Conservation (phyloP, 2,329 filamentous ascomycete genomes). For the Trichoderma hamatum region DNA sequence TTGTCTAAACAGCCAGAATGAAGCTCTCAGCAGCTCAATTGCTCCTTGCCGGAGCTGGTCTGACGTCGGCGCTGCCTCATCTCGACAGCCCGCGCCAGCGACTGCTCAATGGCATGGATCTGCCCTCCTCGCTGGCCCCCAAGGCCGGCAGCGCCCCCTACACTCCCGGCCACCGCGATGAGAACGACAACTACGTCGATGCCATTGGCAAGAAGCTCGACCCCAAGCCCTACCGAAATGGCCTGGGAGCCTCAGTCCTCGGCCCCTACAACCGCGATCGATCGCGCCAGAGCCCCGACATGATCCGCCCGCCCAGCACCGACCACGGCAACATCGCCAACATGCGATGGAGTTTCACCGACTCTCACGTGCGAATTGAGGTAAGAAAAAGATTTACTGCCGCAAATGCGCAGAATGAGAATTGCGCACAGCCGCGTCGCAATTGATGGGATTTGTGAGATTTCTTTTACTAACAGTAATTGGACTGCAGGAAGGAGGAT, state of each 20-base stretch:
- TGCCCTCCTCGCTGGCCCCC: constrained; percentile 49
- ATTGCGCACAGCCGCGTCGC: neutral
- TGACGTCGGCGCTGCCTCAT: constrained; percentile 36
- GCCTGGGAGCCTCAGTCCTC: constrained; percentile 65
- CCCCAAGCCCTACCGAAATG: constrained; percentile 66
- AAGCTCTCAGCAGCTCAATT: constrained; percentile 35
- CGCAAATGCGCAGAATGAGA: neutral
- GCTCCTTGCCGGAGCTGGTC: constrained; percentile 35
- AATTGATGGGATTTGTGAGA: neutral
- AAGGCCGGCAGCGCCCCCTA: constrained; percentile 58
- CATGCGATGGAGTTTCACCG: constrained; percentile 72
- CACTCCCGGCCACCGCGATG: constrained; percentile 61
- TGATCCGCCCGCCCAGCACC: constrained; percentile 72
- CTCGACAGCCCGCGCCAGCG: constrained; percentile 59
- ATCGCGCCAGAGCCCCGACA: constrained; percentile 70
- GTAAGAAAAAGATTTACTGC: constrained; percentile 40
- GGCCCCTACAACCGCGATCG: constrained; percentile 71
- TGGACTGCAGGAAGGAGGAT: constrained; percentile 65
- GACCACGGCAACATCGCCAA: constrained; percentile 72
- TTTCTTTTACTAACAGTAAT: neutral
- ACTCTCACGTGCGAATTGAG: constrained; percentile 66
- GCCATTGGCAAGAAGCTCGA: constrained; percentile 61
- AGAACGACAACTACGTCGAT: constrained; percentile 65
- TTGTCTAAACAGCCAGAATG: constrained; percentile 30
- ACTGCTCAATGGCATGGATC: constrained; percentile 52